A percentile compares a stretch with the other conserved stretches of the same genome.
Evolutionary conservation across 495 filamentous ascomycete genomes (phyloP).

Genomic region (Collariella sp.): DNA sequence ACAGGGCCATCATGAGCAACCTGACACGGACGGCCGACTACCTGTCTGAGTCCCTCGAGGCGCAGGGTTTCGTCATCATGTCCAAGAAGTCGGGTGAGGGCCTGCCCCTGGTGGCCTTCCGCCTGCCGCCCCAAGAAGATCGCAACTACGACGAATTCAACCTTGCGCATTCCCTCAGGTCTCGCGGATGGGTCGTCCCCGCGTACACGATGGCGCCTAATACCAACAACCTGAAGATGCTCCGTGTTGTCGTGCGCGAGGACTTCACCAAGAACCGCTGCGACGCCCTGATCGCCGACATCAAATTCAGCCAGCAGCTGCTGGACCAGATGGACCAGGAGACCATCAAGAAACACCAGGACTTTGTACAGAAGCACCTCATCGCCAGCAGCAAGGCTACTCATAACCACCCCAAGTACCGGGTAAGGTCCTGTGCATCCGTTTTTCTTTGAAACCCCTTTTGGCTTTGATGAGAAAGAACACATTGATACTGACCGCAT

Average conservation of each 20-base stretch:
- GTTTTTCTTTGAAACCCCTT: background rate
- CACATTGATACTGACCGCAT: slow-evolving; percentile 14
- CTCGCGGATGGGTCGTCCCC: slow-evolving; percentile 81
- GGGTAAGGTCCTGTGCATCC: slow-evolving; percentile 27
- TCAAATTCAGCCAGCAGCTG: slow-evolving; percentile 59
- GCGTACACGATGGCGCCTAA: slow-evolving; percentile 93
- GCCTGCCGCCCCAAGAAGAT: slow-evolving; percentile 48
- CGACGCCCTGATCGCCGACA: slow-evolving; percentile 61
- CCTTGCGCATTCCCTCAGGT: slow-evolving; percentile 70
- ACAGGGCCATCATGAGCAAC: slow-evolving; percentile 79
- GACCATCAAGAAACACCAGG: slow-evolving; percentile 54
- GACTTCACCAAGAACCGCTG: slow-evolving; percentile 74
- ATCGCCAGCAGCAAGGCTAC: slow-evolving; percentile 47
- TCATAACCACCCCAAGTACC: slow-evolving; percentile 56
- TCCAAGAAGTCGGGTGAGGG: slow-evolving; percentile 65
- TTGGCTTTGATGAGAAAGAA: background rate
- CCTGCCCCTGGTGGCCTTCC: slow-evolving; percentile 79
- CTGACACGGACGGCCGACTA: slow-evolving; percentile 77
- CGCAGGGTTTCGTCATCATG: slow-evolving; percentile 77
- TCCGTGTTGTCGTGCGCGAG: slow-evolving; percentile 82
- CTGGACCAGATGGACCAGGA: slow-evolving; percentile 66
- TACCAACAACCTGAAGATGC: slow-evolving; percentile 67
- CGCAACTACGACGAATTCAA: slow-evolving; percentile 75
- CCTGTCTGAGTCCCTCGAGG: slow-evolving; percentile 56
- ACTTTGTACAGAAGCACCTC: slow-evolving; percentile 52